Evolutionary conservation across 2,329 filamentous ascomycete species (phyloP), one percentile per base, ranked within the genome.

Genomic region (Canariomyces notabilis): DNA sequence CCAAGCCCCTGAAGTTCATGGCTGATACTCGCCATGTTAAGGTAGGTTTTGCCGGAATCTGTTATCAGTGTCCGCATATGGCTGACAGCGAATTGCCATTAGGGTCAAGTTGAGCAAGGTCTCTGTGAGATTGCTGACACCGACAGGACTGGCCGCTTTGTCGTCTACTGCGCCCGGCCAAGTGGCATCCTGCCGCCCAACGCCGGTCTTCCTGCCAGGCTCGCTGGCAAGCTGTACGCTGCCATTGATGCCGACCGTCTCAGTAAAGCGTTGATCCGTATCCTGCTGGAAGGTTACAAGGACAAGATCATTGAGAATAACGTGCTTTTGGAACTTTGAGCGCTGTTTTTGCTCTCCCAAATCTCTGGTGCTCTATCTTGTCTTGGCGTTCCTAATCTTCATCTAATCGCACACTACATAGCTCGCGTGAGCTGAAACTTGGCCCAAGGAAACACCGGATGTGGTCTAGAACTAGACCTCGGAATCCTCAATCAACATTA

Each of bases 61-160:
- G 22, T 11, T 32, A 23, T 18, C 12, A 16, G 15, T 36, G 23
- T 26, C 22, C 18, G 5, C 2, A 12, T 12, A 7, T n/a, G 15
- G 11, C 11, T 37, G 21, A 9, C 9, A 15, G n/a, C n/a, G n/a
- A n/a, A 20, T 23, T 14, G 6, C 15, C 26, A 14, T 11, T 32
- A 63, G 59, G 64, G 64, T n/a, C 60, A 66, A 49, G 63, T 64
- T 11, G 70, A 72, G 52, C 66, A 65, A 49, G 59, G 57, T 3
- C 61, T 73, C 29, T 66, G 61, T 44, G 62, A 67, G 4, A 52
- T 72, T 9, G 64, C 64, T 14, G 63, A 67, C 37, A 56, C 56
- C 18, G 58, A 59, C 42, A 54, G 46, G 11, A 33, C 38, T 2
- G 29, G 41, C 31, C 46, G 44, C 6, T 64, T 73, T 20, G 61